phyloP scores from a whole-genome alignment of 2,329 filamentous ascomycete genomes.

The Cytospora schulzeri region DNA sequence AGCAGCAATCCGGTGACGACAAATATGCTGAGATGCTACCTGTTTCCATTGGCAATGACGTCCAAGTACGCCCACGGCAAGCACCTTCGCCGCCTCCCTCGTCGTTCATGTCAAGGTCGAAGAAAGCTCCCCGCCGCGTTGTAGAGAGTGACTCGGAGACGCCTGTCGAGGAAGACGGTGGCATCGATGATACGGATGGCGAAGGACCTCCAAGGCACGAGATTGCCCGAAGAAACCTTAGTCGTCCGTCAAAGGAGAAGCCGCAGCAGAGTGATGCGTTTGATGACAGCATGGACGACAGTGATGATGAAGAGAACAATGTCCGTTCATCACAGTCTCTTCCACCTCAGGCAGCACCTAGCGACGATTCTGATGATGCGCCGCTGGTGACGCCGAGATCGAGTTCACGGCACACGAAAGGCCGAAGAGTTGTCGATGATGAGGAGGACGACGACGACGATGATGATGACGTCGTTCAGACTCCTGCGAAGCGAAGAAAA shows the following conservation, averaged over 20 bases:
- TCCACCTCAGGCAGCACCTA: conserved; percentile 17
- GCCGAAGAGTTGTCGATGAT: conserved; percentile 3
- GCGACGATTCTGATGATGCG: conserved; percentile 23
- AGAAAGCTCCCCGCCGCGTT: not conserved
- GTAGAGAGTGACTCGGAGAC: conserved; percentile 26
- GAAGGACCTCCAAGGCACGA: conserved; percentile 23
- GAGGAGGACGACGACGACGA: conserved; percentile 24
- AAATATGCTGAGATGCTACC: conserved; percentile 21
- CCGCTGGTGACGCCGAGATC: conserved; percentile 24
- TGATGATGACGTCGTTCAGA: conserved; percentile 29
- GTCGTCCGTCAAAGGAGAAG: not conserved
- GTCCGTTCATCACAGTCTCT: conserved; percentile 25
- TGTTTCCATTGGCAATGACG: not conserved
- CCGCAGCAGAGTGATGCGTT: not conserved
- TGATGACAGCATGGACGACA: conserved; percentile 11
- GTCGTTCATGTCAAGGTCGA: conserved; percentile 19
- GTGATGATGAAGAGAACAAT: conserved; percentile 13
- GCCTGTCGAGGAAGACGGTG: conserved; percentile 21
- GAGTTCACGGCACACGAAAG: conserved; percentile 11
- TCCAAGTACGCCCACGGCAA: not conserved
- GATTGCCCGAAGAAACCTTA: conserved; percentile 7
- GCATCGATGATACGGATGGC: conserved; percentile 20
- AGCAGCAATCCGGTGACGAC: not conserved
- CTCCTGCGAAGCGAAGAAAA: conserved; percentile 36
- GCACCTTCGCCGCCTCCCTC: conserved; percentile 12